Evolutionary conservation across 2,329 filamentous ascomycete genomes (phyloP), one percentile per base, ranked within the genome.

Genomic region (Beauveria sp.): DNA sequence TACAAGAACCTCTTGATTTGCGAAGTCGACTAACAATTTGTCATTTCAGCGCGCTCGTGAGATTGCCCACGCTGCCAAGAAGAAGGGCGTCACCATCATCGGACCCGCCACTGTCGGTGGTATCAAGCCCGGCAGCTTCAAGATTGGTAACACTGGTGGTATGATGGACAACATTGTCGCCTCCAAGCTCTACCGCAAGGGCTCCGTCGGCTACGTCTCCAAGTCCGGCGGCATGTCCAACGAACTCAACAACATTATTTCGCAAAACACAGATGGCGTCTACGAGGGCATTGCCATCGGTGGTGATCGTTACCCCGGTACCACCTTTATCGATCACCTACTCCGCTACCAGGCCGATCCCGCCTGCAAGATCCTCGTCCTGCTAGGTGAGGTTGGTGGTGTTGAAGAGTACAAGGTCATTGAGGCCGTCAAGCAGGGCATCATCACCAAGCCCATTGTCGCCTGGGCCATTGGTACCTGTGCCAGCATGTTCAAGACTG

Each of bases 91-190:
- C 75, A 97, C 93, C 78, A 99, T 99, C 77, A 97, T 99, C 74
- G 95, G 95, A 67, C 95, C 95, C 67, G 95, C 95, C 71, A 99
- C 95, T 62, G 95, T 99, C 66, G 95, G 95, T 86, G 95, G 95
- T 73, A 98, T 99, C 83, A 99, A 98, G 87, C 95, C 95, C 66
- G 95, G 95, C 77, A 91, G 90, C 77, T 99, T 93, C 90, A 99
- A 98, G 87, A 99, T 99, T 68, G 95, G 95, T 77, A 99, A 99
- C 86, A 99, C 95, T 72, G 95, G 95, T 86, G 95, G 95, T 79
- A 99, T 99, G 95, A 99, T 99, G 95, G 95, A 99, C 86, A 99
- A 99, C 87, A 99, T 99, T 73, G 95, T 99, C 67, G 92, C 95
- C 70, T 98, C 95, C 77, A 99, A 99, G 88, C 91, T 99, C 65